Percentiles rank a stretch among this genome's conserved stretches.
These are phyloP conservation scores for Tetragonia tetragonoides DNA, from an alignment of 148 eudicot genomes.

Conservation along the genomic window DNA sequence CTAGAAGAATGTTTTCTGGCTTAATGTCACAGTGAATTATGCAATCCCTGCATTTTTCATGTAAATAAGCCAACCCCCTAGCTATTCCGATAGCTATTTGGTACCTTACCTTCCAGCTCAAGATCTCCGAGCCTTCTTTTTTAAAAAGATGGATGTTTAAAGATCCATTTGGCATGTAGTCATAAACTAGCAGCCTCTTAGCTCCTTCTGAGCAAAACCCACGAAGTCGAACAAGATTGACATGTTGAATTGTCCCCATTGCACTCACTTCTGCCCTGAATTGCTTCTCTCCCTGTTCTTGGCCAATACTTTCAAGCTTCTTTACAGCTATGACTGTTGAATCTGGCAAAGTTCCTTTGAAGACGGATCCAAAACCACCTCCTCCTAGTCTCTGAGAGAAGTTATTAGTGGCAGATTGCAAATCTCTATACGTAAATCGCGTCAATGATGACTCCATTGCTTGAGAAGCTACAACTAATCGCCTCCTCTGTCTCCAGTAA, in stretches of 20 bases:
- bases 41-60: constrained; percentile 54
- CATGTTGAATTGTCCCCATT: constrained; percentile 65
- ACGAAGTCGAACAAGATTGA: constrained; percentile 58
- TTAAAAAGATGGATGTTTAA: constrained; percentile 46
- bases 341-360: constrained; percentile 56
- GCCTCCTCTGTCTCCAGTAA: constrained; percentile 31
- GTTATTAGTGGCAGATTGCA: constrained; percentile 54
- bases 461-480: constrained; percentile 12
- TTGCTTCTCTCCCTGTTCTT: constrained; percentile 55
- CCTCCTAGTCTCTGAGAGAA: constrained; percentile 60
- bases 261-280: constrained; percentile 66
- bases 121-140: constrained; percentile 10
- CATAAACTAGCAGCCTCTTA: constrained; percentile 51
- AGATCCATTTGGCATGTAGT: constrained; percentile 57
- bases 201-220: constrained; percentile 60
- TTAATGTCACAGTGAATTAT: constrained; percentile 72
- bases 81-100: constrained; percentile 47
- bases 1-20: constrained; percentile 63
- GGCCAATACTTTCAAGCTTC: constrained; percentile 48
- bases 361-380: constrained; percentile 71
- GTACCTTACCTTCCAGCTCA: constrained; percentile 50
- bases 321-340: constrained; percentile 54
- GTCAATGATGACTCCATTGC: constrained; percentile 45
- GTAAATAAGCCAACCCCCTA: constrained; percentile 42
- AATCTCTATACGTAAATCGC: constrained; percentile 48